Evolutionary conservation across 352 stramenopile species (phyloP), one percentile per base, ranked within the genome.

Genomic region (Phytopythium montanum): DNA sequence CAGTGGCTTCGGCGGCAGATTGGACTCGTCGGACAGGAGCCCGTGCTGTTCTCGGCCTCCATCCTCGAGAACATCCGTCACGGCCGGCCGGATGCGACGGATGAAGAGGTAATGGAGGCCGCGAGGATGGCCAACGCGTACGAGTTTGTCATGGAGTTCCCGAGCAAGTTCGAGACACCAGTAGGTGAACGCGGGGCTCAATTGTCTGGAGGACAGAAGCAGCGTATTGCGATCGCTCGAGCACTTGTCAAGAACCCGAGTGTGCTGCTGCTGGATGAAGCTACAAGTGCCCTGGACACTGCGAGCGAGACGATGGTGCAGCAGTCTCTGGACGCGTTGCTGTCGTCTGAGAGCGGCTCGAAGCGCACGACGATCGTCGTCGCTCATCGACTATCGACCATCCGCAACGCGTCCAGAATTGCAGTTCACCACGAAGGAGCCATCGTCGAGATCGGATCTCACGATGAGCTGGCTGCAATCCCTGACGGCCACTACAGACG

Each of bases 361-460:
- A 66, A 82, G 18, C 80, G 80, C 16, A 98, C 94, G 12, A 97
- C 87, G 14, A 78, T 99, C 46, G 92, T 98, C 41, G 93, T 98
- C 56, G 96, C 96, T 0, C 95, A 99, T 69, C 82, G 95, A 10
- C 65, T 99, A 21, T 96, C 83, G 49, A 99, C 94, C 7, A 90
- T 99, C 57, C 87, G 94, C 56, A 85, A 97, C 69, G 96, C 93
- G 44, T 85, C 98, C 64, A 76, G 87, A 36, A 99, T 99, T 56
- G 86, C 95, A 26, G 96, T 99, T 14, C 77, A 99, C 54, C 71
- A 94, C n/a, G 66, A 88, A n/a, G 97, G 97, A 8, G 63, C 62
- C 26, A 92, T 99, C 26, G 81, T 97, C 3, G 96, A 99, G 66
- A 65, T 90, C 13, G 97, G 96, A 7, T 97, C 85, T 8, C 96